Percentiles rank a stretch among this genome's conserved stretches.
Evolutionary conservation across 805 yeast genomes (phyloP).

Genomic region (Saccharomycopsis selenospora): DNA sequence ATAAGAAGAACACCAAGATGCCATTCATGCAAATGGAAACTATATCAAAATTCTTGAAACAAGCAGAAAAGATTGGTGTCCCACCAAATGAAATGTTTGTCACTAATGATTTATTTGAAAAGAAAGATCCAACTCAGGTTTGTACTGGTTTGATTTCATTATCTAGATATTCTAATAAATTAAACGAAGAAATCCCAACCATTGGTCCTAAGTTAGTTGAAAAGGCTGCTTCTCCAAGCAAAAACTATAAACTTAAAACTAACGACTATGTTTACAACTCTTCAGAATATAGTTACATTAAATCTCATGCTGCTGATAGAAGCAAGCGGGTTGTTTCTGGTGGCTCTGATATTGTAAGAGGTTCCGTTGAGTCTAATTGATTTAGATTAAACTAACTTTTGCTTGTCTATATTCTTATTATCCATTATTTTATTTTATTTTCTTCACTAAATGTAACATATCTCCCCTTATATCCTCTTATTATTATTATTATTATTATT

Average conservation of each 20-base stretch:
- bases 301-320: constrained; percentile 17
- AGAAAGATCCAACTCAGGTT: constrained; percentile 70
- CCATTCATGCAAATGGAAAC: constrained; percentile 82
- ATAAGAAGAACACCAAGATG: constrained; percentile 51
- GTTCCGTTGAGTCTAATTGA: constrained; percentile 7
- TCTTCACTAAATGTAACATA: no score
- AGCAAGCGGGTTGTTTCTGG: constrained; percentile 20
- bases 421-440: no score
- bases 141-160: constrained; percentile 66
- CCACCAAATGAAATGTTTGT: constrained; percentile 79
- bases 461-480: no score
- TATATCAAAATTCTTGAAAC: constrained; percentile 60
- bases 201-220: constrained; percentile 51
- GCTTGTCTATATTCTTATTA: no score
- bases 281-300: constrained; percentile 18
- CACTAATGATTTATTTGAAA: constrained; percentile 67
- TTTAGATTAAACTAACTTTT: no score
- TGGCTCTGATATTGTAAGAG: constrained; percentile 20
- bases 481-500: no score
- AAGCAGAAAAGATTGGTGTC: constrained; percentile 58
- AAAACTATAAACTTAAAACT: constrained; percentile 9
- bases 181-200: constrained; percentile 43
- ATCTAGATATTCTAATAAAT: constrained; percentile 57
- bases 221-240: constrained; percentile 10
- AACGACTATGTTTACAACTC: constrained; percentile 21